Conservation (phyloP, 2,329 filamentous ascomycete genomes). For the Monosporascus sp. region DNA sequence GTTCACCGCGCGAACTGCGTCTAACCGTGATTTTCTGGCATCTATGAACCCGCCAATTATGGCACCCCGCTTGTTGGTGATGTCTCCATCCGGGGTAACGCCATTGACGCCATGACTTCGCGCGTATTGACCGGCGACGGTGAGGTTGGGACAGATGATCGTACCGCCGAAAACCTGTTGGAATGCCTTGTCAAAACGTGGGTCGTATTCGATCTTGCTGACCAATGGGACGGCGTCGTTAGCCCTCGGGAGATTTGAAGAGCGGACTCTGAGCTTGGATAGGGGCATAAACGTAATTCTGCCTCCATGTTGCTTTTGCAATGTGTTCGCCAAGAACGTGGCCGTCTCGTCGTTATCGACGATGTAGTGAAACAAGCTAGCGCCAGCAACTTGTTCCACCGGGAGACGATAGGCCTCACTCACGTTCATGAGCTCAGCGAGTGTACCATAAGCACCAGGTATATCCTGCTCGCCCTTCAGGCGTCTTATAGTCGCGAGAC, state of each 20-base stretch:
- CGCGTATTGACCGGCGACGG: constrained; percentile 84
- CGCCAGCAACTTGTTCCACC: constrained; percentile 87
- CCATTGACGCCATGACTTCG: constrained; percentile 87
- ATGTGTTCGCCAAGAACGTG: constrained; percentile 69
- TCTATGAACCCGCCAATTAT: constrained; percentile 95
- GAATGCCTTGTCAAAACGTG: constrained; percentile 76
- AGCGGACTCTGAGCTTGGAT: constrained; percentile 68
- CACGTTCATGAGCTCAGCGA: constrained; percentile 89
- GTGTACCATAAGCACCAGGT: constrained; percentile 82
- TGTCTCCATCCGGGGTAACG: constrained; percentile 92
- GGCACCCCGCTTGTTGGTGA: constrained; percentile 89
- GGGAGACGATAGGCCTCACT: constrained; percentile 80
- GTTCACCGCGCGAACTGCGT: constrained; percentile 70
- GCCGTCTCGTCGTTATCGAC: constrained; percentile 90
- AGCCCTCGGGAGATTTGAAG: constrained; percentile 73
- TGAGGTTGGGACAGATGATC: constrained; percentile 86
- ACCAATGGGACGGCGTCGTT: constrained; percentile 84
- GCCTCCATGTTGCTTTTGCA: constrained; percentile 76
- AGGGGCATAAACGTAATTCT: constrained; percentile 94
- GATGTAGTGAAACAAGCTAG: constrained; percentile 91
- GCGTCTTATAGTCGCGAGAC: constrained; percentile 78
- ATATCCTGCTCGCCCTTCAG: constrained; percentile 76
- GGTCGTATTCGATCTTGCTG: constrained; percentile 76
- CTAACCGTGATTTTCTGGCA: constrained; percentile 76
- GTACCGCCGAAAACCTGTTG: constrained; percentile 94